Percentiles rank a stretch among this genome's conserved stretches.
phyloP scores from a whole-genome alignment of 2,329 filamentous ascomycete species.

The Keithomyces neogunnii region DNA sequence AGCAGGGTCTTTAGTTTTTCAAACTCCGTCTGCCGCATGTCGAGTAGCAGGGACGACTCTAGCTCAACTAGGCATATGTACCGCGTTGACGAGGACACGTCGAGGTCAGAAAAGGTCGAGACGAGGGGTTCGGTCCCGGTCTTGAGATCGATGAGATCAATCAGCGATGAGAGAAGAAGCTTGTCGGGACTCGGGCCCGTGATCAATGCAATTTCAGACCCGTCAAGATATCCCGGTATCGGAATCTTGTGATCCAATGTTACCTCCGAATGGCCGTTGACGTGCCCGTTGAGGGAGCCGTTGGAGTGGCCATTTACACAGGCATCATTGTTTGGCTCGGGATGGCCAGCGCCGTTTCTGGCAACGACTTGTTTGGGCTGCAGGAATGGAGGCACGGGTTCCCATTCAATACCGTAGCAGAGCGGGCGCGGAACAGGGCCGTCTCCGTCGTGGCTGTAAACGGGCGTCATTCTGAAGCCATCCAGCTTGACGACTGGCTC shows the following conservation, averaged over 20 bases:
- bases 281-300: neutral
- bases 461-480: constrained; percentile 31
- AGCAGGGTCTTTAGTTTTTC: constrained; percentile 26
- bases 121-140: constrained; percentile 14
- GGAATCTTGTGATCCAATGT: neutral
- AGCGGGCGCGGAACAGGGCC: constrained; percentile 17
- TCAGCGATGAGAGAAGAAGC: neutral
- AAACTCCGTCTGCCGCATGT: constrained; percentile 30
- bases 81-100: constrained; percentile 9
- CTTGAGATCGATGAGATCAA: constrained; percentile 2
- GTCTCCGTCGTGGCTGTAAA: constrained; percentile 23
- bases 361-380: no score
- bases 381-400: constrained; percentile 15
- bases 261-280: neutral
- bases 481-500: constrained; percentile 27
- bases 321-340: neutral
- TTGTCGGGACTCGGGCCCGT: neutral
- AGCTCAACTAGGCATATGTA: constrained; percentile 37
- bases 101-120: constrained; percentile 7
- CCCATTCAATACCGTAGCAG: constrained; percentile 39
- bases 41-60: constrained; percentile 33
- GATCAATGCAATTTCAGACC: neutral
- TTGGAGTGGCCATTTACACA: neutral
- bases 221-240: neutral
- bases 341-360: neutral